Percentiles rank a stretch among this genome's conserved stretches.
Evolutionary conservation across 768 basidiomycete species (phyloP).

Genomic region (Hebeloma cylindrosporum): DNA sequence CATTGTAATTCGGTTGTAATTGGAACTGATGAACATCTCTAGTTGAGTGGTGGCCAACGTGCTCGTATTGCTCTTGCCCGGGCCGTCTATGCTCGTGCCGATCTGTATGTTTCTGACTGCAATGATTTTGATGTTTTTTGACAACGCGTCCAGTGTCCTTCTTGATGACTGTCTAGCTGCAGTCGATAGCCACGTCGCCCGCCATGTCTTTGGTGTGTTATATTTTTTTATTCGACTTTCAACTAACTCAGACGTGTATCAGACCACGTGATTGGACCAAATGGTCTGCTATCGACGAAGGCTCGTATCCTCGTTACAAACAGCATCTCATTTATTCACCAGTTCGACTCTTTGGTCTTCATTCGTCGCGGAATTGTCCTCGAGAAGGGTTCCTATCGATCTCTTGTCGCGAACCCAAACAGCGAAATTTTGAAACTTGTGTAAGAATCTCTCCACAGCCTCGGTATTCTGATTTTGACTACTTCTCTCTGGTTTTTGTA

Average conservation of each 20-base stretch:
- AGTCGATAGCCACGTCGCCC: constrained; percentile 84
- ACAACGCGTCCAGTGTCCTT: constrained; percentile 48
- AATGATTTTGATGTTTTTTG: constrained; percentile 1
- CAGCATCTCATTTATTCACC: constrained; percentile 76
- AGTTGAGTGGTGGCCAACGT: constrained; percentile 84
- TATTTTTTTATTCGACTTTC: neutral
- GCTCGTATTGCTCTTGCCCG: constrained; percentile 83
- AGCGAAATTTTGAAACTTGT: constrained; percentile 74
- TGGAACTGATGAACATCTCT: neutral
- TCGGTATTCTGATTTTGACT: neutral
- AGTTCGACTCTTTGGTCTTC: constrained; percentile 75
- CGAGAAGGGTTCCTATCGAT: constrained; percentile 67
- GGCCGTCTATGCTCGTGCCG: constrained; percentile 89
- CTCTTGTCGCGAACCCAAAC: constrained; percentile 57
- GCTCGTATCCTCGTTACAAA: constrained; percentile 88
- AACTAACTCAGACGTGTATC: neutral
- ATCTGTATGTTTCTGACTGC: constrained; percentile 53
- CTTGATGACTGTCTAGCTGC: constrained; percentile 90
- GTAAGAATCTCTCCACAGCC: no score
- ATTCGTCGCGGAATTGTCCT: constrained; percentile 81
- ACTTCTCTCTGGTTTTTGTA: no score
- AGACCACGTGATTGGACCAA: constrained; percentile 87
- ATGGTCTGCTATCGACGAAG: constrained; percentile 78
- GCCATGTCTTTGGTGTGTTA: constrained; percentile 74
- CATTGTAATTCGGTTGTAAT: neutral